Percentiles rank a stretch among this genome's conserved stretches.
phyloP scores from a whole-genome alignment of 495 filamentous ascomycete species.

The Penicillium steckii region DNA sequence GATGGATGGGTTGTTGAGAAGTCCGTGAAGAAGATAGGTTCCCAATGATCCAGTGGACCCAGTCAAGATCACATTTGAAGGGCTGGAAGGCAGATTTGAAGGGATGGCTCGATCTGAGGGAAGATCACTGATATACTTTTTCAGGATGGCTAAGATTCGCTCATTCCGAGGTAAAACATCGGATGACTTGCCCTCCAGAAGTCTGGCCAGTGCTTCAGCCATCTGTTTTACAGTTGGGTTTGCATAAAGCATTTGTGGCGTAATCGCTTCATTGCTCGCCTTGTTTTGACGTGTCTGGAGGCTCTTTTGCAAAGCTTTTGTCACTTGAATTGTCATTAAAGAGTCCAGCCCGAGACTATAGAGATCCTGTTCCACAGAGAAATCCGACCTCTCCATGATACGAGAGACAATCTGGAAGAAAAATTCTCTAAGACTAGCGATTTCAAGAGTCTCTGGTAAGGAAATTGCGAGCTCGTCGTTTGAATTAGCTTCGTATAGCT shows the following conservation, averaged over 20 bases:
- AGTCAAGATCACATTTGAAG: conserved; percentile 43
- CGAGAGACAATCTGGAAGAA: conserved; percentile 6
- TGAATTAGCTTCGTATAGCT: conserved; percentile 20
- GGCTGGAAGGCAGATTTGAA: not conserved
- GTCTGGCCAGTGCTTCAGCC: conserved; percentile 12
- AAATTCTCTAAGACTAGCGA: conserved; percentile 6
- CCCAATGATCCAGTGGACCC: conserved; percentile 60
- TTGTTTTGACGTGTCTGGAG: conserved; percentile 6
- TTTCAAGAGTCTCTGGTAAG: conserved; percentile 13
- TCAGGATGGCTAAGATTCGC: conserved; percentile 15
- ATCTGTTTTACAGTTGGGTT: conserved; percentile 28
- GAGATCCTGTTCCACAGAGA: conserved; percentile 17
- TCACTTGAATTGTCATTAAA: conserved; percentile 32
- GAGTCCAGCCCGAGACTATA: conserved; percentile 32
- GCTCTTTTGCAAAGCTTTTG: conserved; percentile 18
- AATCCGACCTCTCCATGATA: conserved; percentile 14
- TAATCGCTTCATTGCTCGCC: conserved; percentile 8
- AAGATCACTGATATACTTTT: conserved; percentile 24
- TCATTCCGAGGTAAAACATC: conserved; percentile 13
- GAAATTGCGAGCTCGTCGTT: conserved; percentile 10
- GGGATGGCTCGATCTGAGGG: conserved; percentile 13
- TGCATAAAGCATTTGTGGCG: conserved; percentile 29
- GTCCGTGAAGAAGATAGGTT: conserved; percentile 51
- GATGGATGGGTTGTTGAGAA: conserved; percentile 37
- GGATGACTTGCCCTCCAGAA: conserved; percentile 16